Percentiles rank a stretch among this genome's conserved stretches.
Evolutionary conservation across 306 rosid species (phyloP).

Genomic region (Prosopis cineraria): DNA sequence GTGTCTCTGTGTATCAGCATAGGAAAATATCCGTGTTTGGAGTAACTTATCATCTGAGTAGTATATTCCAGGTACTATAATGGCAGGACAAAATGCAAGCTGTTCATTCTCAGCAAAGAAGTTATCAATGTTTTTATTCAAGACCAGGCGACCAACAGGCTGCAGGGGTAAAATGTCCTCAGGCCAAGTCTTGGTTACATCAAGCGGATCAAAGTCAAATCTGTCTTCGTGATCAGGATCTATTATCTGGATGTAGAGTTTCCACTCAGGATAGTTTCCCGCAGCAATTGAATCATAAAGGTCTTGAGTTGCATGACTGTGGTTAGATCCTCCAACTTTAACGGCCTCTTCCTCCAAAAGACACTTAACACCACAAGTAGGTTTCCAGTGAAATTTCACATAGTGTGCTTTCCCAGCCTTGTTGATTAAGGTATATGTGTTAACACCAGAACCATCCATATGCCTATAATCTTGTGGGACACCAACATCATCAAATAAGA

Average conservation of each 20-base stretch:
- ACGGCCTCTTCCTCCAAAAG: not conserved
- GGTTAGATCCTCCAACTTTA: slow-evolving; percentile 5
- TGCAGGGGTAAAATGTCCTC: slow-evolving; percentile 13
- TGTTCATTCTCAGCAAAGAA: slow-evolving; percentile 14
- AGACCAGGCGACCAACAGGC: slow-evolving; percentile 10
- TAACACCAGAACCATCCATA: slow-evolving; percentile 1
- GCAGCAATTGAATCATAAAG: slow-evolving; percentile 6
- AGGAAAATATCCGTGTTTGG: not conserved
- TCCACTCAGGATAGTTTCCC: slow-evolving; percentile 10
- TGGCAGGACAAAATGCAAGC: slow-evolving; percentile 8
- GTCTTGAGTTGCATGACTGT: slow-evolving; percentile 12
- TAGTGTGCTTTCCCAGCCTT: slow-evolving; percentile 6
- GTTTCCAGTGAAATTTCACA: slow-evolving; percentile 12
- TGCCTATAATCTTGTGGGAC: slow-evolving; percentile 9
- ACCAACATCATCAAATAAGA: slow-evolving; percentile 4
- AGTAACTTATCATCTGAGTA: slow-evolving; percentile 13
- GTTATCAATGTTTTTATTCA: slow-evolving; percentile 7
- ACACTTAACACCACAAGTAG: slow-evolving; percentile 7
- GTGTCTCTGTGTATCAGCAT: slow-evolving; percentile 2
- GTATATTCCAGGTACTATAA: not conserved
- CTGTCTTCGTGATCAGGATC: slow-evolving; percentile 11
- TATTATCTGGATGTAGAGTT: not conserved
- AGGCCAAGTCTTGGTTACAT: slow-evolving; percentile 6
- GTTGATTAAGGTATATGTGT: not conserved
- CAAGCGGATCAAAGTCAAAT: slow-evolving; percentile 13